Conservation (phyloP, 805 yeast genomes). For the Grigorovia transvaalensis region DNA sequence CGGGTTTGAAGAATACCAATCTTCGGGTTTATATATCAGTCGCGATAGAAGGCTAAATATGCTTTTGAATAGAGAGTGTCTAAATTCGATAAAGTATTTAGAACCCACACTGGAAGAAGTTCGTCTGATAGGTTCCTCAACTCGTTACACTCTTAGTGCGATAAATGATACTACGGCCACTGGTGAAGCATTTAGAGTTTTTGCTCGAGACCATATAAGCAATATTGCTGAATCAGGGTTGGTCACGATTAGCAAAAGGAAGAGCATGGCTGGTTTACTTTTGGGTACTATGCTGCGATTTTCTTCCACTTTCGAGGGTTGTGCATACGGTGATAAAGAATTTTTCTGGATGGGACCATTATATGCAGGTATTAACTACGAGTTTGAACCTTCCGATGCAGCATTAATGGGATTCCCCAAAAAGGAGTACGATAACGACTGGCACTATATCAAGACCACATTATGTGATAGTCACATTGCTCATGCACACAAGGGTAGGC, state of each 20-base stretch:
- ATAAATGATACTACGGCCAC: neutral
- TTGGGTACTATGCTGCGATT: neutral
- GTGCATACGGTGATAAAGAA: constrained; percentile 2
- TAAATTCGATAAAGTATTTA: neutral
- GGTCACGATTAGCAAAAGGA: neutral
- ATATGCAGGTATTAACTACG: neutral
- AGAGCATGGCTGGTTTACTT: neutral
- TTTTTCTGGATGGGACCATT: neutral
- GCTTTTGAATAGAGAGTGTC: neutral
- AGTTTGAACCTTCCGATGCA: neutral
- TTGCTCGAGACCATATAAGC: neutral
- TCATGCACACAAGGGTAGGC: neutral
- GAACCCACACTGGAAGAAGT: neutral
- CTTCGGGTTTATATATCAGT: constrained; percentile 5
- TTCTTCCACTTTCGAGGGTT: neutral
- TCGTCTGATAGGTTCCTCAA: neutral
- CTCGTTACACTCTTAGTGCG: neutral
- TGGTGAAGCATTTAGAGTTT: neutral
- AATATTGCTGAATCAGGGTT: constrained; percentile 1
- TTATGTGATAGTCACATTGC: constrained; percentile 1
- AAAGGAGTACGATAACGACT: neutral
- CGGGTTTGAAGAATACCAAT: constrained; percentile 11
- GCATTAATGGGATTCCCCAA: neutral
- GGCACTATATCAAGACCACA: neutral
- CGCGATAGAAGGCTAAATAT: neutral